Conservation (phyloP, 2,329 filamentous ascomycete genomes). For the Hysterium pulicare region DNA sequence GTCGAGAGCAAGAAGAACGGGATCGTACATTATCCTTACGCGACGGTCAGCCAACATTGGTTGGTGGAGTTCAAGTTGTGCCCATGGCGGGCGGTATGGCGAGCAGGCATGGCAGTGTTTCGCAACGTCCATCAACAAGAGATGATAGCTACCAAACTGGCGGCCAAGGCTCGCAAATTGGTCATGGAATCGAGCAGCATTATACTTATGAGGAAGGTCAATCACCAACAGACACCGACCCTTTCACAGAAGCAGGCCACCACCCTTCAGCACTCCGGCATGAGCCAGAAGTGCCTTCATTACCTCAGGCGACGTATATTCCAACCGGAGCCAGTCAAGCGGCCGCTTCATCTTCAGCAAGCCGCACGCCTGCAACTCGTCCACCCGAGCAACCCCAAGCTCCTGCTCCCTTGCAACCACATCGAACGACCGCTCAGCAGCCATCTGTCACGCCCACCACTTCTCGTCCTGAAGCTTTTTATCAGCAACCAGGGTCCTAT, state of each 20-base stretch:
- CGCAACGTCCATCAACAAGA: conserved; percentile 38
- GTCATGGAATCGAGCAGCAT: conserved; percentile 37
- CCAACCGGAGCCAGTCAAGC: conserved; percentile 28
- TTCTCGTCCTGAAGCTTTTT: conserved; percentile 35
- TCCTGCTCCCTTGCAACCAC: conserved; percentile 26
- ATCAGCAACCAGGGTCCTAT: conserved; percentile 37
- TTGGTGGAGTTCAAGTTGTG: conserved; percentile 92
- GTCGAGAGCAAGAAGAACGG: conserved; percentile 88
- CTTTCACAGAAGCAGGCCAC: conserved; percentile 52
- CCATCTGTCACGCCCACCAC: conserved; percentile 19
- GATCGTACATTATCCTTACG: conserved; percentile 82
- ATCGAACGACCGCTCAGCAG: conserved; percentile 21
- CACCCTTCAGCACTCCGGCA: conserved; percentile 17
- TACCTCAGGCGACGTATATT: conserved; percentile 33
- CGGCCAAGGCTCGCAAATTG: conserved; percentile 21
- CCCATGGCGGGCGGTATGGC: conserved; percentile 77
- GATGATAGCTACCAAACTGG: conserved; percentile 30
- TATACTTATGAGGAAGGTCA: conserved; percentile 51
- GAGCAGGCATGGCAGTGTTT: conserved; percentile 51
- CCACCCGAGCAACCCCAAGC: conserved; percentile 19
- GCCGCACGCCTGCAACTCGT: conserved; percentile 16
- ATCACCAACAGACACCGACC: conserved; percentile 59
- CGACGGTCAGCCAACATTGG: conserved; percentile 80
- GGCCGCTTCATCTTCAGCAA: conserved; percentile 9
- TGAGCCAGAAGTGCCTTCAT: conserved; percentile 29